These are phyloP conservation scores for Epichloe aotearoae DNA, from an alignment of 2,329 filamentous ascomycete genomes.

Conservation along the genomic window DNA sequence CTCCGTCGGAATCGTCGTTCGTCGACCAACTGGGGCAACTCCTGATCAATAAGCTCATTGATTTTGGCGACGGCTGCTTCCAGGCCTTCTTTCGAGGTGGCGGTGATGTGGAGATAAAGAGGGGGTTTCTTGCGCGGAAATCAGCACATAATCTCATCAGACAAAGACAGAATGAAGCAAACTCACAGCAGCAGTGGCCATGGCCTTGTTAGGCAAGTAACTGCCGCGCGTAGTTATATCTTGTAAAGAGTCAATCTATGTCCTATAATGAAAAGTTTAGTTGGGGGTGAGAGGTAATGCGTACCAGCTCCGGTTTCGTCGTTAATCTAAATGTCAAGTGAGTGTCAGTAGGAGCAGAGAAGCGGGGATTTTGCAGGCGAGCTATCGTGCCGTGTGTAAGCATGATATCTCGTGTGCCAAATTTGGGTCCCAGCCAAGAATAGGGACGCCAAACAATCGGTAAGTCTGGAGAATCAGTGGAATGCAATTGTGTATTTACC, in stretches of 20 bases:
- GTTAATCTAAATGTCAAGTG: conserved; percentile 89
- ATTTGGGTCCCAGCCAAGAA: background rate
- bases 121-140: conserved; percentile 66
- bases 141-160: background rate
- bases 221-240: conserved; percentile 97
- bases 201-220: conserved; percentile 94
- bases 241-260: conserved; percentile 44
- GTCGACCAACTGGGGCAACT: conserved; percentile 88
- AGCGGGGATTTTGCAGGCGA: conserved; percentile 40
- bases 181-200: conserved; percentile 85
- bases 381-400: conserved; percentile 63
- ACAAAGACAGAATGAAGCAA: background rate
- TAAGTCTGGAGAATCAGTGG: conserved; percentile 26
- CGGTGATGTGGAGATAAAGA: conserved; percentile 89
- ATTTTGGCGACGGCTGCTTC: conserved; percentile 81
- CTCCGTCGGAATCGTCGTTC: conserved; percentile 81
- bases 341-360: conserved; percentile 91
- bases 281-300: conserved; percentile 33
- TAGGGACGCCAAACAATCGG: conserved; percentile 18
- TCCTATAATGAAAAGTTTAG: conserved; percentile 17
- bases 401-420: conserved; percentile 41
- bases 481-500: conserved; percentile 62
- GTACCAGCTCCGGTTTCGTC: conserved; percentile 99
- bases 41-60: conserved; percentile 90
- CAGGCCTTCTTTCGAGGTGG: conserved; percentile 80